Evolutionary conservation across 83 land plant genomes (phyloP), one percentile per base, ranked within the genome.

Genomic region (Picea abies): DNA sequence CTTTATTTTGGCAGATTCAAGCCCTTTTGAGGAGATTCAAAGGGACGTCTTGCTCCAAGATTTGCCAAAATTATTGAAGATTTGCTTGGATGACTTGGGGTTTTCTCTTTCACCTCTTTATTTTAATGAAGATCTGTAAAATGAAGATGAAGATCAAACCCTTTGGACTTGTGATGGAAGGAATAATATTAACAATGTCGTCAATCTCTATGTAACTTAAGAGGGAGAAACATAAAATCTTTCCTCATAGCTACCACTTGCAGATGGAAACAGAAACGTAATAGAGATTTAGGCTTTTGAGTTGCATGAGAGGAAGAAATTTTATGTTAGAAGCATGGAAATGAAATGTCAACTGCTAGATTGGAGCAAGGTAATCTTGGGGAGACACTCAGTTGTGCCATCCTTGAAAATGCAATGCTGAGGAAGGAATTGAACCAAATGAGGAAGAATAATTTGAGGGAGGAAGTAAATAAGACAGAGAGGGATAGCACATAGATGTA

Each of bases 231-330:
- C 11, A 52, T 1, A 10, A 52, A 52, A 52, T 10, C 12, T 52
- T 52, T 52, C 58, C 12, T 52, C 58, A 52, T 10, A 52, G 14
- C 14, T 11, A 14, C 58, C 58, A 35, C 5, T 2, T 41, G 47
- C 9, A 7, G 22, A 70, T 1, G n/a, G 73, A 69, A 35, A n/a
- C 44, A 44, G 8, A 35, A 69, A 69, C 44, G 73, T 44, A 96
- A 96, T 72, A 83, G 92, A 75, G 97, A 94, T 79, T 93, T 96
- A 35, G 4, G 99, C 99, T 1, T 78, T 86, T 76, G 86, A 86
- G 79, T 96, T 97, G 35, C 84, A 97, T 81, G 95, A 93, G 84
- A 89, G 99, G 85, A 94, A 90, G 87, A 96, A 92, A 81, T 69
- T 80, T 70, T 94, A 94, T 79, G 89, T 94, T 69, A 93, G 82